A percentile compares a stretch with the other conserved stretches of the same genome.
Evolutionary conservation across 2,329 filamentous ascomycete genomes (phyloP).

Genomic region (Xylariaceae sp.): DNA sequence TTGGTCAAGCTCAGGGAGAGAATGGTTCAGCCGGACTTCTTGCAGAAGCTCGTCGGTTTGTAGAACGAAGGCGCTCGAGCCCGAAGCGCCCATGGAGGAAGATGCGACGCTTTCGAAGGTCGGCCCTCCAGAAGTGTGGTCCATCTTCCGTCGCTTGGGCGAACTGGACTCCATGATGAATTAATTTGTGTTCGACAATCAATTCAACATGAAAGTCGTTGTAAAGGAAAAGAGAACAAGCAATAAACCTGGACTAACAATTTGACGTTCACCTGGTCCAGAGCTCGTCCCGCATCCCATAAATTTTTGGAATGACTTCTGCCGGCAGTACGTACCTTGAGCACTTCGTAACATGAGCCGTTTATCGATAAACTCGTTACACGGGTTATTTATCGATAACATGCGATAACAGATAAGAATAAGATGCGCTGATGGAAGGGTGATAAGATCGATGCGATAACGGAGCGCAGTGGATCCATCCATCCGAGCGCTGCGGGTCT

Average conservation of each 20-base stretch:
- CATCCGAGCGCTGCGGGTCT: too few relatives aligned
- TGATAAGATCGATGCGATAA: too few relatives aligned
- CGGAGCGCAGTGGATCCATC: too few relatives aligned
- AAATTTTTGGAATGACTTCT: slow-evolving; percentile 18
- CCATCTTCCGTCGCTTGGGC: slow-evolving; percentile 45
- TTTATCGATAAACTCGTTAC: slow-evolving; percentile 17
- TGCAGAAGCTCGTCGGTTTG: slow-evolving; percentile 56
- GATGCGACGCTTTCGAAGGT: slow-evolving; percentile 39
- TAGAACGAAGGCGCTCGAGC: slow-evolving; percentile 51
- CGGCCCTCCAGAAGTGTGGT: slow-evolving; percentile 34
- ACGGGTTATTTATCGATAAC: slow-evolving; percentile 17
- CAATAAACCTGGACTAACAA: neutral
- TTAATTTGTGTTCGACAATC: neutral
- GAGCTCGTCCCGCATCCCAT: slow-evolving; percentile 16
- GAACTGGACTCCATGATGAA: slow-evolving; percentile 41
- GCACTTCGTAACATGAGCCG: too few relatives aligned
- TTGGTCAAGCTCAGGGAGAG: slow-evolving; percentile 44
- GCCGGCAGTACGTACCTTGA: too few relatives aligned
- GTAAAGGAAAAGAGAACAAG: neutral
- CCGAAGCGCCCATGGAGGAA: slow-evolving; percentile 35
- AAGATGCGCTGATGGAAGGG: neutral
- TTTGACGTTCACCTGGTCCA: neutral
- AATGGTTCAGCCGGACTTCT: slow-evolving; percentile 50
- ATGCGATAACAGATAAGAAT: neutral
- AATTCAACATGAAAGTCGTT: neutral